These are phyloP conservation scores for Rusavskia elegans DNA, from an alignment of 495 filamentous ascomycete genomes.

Conservation along the genomic window DNA sequence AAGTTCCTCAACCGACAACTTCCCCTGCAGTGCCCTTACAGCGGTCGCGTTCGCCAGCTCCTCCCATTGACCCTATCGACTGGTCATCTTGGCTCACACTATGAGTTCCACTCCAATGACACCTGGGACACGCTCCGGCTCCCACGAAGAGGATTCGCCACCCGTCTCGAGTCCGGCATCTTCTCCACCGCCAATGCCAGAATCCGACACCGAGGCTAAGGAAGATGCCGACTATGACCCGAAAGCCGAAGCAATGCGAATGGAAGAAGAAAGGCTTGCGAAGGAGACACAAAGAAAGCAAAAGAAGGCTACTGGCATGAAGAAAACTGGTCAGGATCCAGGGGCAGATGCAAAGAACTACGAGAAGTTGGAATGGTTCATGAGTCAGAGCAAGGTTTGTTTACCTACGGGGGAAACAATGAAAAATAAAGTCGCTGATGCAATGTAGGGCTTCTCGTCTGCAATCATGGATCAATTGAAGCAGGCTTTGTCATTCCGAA, in stretches of 20 bases:
- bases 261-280: conserved; percentile 16
- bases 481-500: conserved; percentile 10
- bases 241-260: conserved; percentile 8
- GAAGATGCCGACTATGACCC: conserved; percentile 10
- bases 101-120: conserved; percentile 18
- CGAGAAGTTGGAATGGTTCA: conserved; percentile 13
- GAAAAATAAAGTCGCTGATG: background rate
- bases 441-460: conserved; percentile 10
- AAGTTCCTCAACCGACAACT: no score
- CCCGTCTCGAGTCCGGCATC: conserved; percentile 28
- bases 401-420: no score
- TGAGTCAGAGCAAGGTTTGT: conserved; percentile 9
- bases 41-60: no score
- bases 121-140: conserved; percentile 18
- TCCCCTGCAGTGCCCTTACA: no score
- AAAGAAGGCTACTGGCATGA: conserved; percentile 10
- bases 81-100: background rate
- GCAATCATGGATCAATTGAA: conserved; percentile 14
- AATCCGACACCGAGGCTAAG: background rate
- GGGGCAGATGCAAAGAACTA: conserved; percentile 3
- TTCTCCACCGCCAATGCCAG: conserved; percentile 19
- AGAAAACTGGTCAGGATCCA: conserved; percentile 9
- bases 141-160: conserved; percentile 6
- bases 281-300: conserved; percentile 22
- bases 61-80: no score